Conservation (phyloP, 1,284 basidiomycete species). For the Trichosporon sp. region DNA sequence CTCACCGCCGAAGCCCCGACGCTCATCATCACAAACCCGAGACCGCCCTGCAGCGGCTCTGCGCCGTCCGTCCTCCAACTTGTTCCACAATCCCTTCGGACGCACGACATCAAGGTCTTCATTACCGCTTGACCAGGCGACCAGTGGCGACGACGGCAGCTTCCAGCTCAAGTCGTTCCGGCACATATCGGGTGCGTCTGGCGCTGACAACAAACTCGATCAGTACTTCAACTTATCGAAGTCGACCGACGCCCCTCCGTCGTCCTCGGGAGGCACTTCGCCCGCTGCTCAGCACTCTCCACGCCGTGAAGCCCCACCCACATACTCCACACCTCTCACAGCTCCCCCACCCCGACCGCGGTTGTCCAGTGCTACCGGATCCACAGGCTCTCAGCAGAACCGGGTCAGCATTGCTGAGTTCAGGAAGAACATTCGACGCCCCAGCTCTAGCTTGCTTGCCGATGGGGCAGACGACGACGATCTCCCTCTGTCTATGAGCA, state of each 20-base stretch:
- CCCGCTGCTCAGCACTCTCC: background rate
- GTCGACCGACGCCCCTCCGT: background rate
- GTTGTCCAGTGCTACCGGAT: conserved; percentile 30
- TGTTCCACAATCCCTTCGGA: conserved; percentile 36
- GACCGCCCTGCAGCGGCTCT: background rate
- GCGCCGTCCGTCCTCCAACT: conserved; percentile 34
- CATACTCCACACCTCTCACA: background rate
- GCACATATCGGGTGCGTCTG: conserved; percentile 42
- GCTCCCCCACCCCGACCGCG: conserved; percentile 20
- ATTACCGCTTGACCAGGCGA: background rate
- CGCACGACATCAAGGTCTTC: conserved; percentile 28
- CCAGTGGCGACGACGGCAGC: conserved; percentile 31
- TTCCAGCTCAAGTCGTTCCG: conserved; percentile 46
- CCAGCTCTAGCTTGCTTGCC: conserved; percentile 19
- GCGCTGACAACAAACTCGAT: conserved; percentile 15
- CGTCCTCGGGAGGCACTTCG: background rate
- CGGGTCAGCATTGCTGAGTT: conserved; percentile 39
- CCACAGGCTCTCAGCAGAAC: conserved; percentile 18
- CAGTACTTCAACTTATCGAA: conserved; percentile 5
- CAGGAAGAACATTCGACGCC: conserved; percentile 33
- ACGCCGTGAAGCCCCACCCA: background rate
- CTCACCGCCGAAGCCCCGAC: background rate
- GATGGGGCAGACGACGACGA: conserved; percentile 33
- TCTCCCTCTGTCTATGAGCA: conserved; percentile 29
- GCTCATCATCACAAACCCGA: background rate